These are phyloP conservation scores for Cutaneotrichosporon sp. DNA, from an alignment of 1,284 basidiomycete species.

Conservation along the genomic window DNA sequence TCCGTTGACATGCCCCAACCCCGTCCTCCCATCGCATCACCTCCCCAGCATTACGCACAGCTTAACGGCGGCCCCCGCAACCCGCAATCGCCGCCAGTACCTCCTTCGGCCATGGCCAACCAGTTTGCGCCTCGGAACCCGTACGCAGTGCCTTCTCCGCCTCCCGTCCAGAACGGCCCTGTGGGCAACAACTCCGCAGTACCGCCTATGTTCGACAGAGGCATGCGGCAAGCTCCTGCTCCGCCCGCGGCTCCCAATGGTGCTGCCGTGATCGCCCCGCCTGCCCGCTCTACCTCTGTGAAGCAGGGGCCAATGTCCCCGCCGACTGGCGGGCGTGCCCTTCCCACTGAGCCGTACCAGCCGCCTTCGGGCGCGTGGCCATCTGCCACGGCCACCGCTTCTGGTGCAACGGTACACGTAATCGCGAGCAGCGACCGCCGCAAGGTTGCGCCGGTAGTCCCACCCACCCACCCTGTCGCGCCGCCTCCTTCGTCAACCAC, in stretches of 20 bases:
- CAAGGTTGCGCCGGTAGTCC: background rate
- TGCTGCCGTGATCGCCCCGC: background rate
- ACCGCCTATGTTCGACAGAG: background rate
- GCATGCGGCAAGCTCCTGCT: background rate
- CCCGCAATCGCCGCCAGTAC: background rate
- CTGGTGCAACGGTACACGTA: slow-evolving; percentile 3
- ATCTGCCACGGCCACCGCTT: background rate
- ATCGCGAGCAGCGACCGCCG: slow-evolving; percentile 4
- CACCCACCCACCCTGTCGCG: background rate
- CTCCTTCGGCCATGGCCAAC: background rate
- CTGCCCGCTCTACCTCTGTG: background rate
- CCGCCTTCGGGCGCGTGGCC: background rate
- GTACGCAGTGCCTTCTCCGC: background rate
- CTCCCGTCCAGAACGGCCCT: background rate
- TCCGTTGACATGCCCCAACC: background rate
- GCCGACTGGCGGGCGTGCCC: background rate
- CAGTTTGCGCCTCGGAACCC: background rate
- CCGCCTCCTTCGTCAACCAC: slow-evolving; percentile 3
- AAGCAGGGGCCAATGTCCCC: background rate
- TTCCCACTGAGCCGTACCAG: background rate
- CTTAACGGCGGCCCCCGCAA: no score
- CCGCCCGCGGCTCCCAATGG: background rate
- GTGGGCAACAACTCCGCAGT: background rate
- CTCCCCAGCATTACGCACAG: background rate
- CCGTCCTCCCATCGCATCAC: background rate